phyloP scores from a whole-genome alignment of 2,329 filamentous ascomycete genomes.

The Sporothrix schenckii region DNA sequence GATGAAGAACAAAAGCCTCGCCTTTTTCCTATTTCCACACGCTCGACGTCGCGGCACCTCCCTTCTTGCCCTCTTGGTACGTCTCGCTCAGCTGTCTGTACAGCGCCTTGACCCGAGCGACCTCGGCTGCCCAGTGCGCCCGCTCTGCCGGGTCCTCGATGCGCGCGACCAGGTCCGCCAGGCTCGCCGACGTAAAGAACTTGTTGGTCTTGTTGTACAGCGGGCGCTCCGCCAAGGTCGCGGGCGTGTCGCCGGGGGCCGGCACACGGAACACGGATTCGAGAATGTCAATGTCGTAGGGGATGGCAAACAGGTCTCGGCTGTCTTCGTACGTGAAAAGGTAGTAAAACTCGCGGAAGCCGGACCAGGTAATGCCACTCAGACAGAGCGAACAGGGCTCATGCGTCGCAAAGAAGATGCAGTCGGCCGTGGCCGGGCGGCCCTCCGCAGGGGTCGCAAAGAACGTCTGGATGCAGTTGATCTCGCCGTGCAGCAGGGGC shows the following conservation, averaged over 20 bases:
- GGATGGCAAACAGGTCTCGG: slow-evolving; percentile 58
- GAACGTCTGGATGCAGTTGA: slow-evolving; percentile 63
- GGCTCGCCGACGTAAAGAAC: slow-evolving; percentile 54
- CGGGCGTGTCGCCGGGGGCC: slow-evolving; percentile 45
- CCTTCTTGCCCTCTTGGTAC: slow-evolving; percentile 54
- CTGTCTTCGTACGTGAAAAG: slow-evolving; percentile 63
- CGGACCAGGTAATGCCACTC: slow-evolving; percentile 61
- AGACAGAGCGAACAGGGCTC: slow-evolving; percentile 63
- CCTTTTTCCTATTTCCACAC: slow-evolving; percentile 49
- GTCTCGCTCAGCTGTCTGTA: slow-evolving; percentile 53
- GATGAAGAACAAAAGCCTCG: background rate
- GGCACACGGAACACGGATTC: slow-evolving; percentile 58
- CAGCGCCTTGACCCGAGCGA: slow-evolving; percentile 53
- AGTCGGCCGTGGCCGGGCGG: slow-evolving; percentile 47
- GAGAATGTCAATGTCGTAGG: slow-evolving; percentile 61
- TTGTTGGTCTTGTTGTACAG: slow-evolving; percentile 61
- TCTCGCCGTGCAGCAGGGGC: slow-evolving; percentile 61
- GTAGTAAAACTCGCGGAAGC: slow-evolving; percentile 60
- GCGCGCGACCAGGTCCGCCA: slow-evolving; percentile 47
- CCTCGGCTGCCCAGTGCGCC: slow-evolving; percentile 46
- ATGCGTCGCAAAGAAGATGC: slow-evolving; percentile 62
- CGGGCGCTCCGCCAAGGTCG: slow-evolving; percentile 45
- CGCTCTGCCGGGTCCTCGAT: slow-evolving; percentile 45
- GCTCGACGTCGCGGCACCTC: slow-evolving; percentile 50
- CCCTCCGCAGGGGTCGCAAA: slow-evolving; percentile 48